Evolutionary conservation across 768 basidiomycete species (phyloP).

Genomic region (Udeniomyces megalosporus): DNA sequence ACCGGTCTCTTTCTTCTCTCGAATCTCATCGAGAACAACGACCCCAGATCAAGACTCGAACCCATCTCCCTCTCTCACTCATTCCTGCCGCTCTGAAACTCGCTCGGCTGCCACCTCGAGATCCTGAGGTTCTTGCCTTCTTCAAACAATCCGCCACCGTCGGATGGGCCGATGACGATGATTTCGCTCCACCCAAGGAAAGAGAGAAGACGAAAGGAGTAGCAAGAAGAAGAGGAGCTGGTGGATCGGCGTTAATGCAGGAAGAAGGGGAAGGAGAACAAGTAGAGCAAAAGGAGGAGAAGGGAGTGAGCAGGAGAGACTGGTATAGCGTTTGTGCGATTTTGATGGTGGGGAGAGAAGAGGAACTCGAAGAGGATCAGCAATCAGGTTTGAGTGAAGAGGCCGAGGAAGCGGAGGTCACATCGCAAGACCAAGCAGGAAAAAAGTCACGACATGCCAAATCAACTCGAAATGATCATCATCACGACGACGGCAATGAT

Average conservation of each 20-base stretch:
- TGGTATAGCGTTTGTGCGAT: constrained; percentile 14
- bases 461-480: too few relatives aligned
- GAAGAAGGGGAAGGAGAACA: not conserved
- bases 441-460: not conserved
- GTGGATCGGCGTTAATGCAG: not conserved
- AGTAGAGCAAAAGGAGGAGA: not conserved
- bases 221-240: too few relatives aligned
- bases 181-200: too few relatives aligned
- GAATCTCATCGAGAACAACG: too few relatives aligned
- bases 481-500: not conserved
- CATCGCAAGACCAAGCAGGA: not conserved
- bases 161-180: constrained; percentile 8
- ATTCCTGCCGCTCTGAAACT: constrained; percentile 2
- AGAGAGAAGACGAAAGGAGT: too few relatives aligned
- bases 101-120: not conserved
- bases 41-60: not conserved
- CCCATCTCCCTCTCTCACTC: constrained; percentile 11
- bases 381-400: not conserved
- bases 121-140: constrained; percentile 8
- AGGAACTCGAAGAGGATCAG: not conserved
- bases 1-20: not conserved
- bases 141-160: constrained; percentile 10
- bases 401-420: not conserved
- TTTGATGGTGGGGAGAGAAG: not conserved
- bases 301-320: constrained; percentile 7